Evolutionary conservation across 306 rosid genomes (phyloP), one percentile per base, ranked within the genome.

Genomic region (Alnus rubra): DNA sequence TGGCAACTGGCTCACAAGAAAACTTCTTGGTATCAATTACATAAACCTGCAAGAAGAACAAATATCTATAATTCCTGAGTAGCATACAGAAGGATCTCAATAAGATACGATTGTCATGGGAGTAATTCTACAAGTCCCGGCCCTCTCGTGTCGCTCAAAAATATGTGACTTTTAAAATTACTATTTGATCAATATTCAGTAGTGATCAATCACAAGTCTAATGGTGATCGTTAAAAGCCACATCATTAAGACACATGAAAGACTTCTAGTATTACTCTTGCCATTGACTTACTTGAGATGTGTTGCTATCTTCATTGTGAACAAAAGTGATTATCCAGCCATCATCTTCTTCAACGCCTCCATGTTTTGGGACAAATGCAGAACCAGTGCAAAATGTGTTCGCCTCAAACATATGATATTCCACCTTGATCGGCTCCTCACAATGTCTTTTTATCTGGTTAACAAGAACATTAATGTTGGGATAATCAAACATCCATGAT

Each of bases 301-400:
- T 80, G 75, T 65, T 70, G 10, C 89, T 74, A 53, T 83, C 88
- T 84, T 92, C 98, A 39, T 84, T 89, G 83, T 94, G 98, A 83
- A 90, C 93, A 87, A 87, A 87, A 75, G 90, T 81, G 62, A 94
- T 74, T 48, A 90, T 77, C 97, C 93, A 94, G 75, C 92, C 97
- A 48, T 90, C 96, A 82, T 94, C 97, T 90, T 92, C 97, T 74
- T 87, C 86, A 18, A 69, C 2, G 30, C 87, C 90, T 54, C 71
- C 81, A 55, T 78, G 79, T 83, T 52, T 82, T 0, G 90, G 77
- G 7, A 88, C 94, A 87, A 94, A 94, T 0, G 90, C 75, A 70
- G 90, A 77, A 50, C 98, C 97, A 49, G 63, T 86, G 86, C 96
- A 88, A 60, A 79, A 94, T 58, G 75, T 82, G 33, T 84, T 90